Evolutionary conservation across 192 early-diverging fungal genomes (phyloP).

Genomic region (Chytriomyces sp.): DNA sequence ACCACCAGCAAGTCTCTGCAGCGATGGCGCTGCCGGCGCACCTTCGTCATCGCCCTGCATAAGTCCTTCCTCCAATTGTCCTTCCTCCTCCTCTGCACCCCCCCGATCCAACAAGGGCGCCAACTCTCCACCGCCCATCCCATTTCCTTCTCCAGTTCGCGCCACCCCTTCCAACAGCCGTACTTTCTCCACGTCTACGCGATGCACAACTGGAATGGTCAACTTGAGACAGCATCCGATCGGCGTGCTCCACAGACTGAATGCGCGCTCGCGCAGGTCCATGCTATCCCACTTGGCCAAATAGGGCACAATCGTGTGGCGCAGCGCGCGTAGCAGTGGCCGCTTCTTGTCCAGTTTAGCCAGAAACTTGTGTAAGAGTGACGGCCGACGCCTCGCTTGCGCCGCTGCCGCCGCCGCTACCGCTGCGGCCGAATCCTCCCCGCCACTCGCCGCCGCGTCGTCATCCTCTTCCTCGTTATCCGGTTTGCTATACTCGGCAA

Average conservation of each 20-base stretch:
- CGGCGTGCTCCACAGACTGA: slow-evolving; percentile 55
- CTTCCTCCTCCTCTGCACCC: slow-evolving; percentile 22
- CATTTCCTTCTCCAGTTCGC: slow-evolving; percentile 29
- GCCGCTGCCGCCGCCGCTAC: not conserved
- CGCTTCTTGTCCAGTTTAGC: slow-evolving; percentile 20
- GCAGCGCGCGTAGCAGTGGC: slow-evolving; percentile 14
- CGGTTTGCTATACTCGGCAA: slow-evolving; percentile 14
- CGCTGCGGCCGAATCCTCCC: not conserved
- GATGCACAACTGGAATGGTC: slow-evolving; percentile 68
- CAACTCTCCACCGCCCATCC: slow-evolving; percentile 17
- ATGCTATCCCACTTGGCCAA: slow-evolving; percentile 57
- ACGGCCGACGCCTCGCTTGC: not conserved
- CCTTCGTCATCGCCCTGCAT: slow-evolving; percentile 24
- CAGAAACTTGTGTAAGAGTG: slow-evolving; percentile 2
- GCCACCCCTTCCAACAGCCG: slow-evolving; percentile 10
- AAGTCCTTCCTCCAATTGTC: not conserved
- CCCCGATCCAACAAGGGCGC: slow-evolving; percentile 30
- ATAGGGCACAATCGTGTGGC: slow-evolving; percentile 56
- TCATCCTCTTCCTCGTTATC: slow-evolving; percentile 23
- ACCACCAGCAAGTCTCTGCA: too few relatives aligned
- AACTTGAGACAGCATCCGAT: slow-evolving; percentile 54
- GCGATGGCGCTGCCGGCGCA: slow-evolving; percentile 13
- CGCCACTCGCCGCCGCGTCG: not conserved
- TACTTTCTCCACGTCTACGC: slow-evolving; percentile 21
- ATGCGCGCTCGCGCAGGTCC: slow-evolving; percentile 46